phyloP scores from a whole-genome alignment of 768 basidiomycete species.

The Amanita muscaria region DNA sequence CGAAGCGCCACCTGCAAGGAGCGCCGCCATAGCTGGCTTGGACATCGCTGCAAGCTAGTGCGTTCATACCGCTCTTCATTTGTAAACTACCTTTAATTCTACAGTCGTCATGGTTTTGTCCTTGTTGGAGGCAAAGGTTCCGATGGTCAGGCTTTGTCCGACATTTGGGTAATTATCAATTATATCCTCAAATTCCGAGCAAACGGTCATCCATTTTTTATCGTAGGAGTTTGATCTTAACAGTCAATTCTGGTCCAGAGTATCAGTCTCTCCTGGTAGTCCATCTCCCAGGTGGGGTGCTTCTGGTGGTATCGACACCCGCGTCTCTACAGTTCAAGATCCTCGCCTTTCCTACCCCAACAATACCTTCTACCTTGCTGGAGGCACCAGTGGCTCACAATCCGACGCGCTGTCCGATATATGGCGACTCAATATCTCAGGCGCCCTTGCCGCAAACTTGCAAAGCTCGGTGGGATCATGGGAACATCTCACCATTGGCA shows the following conservation, averaged over 20 bases:
- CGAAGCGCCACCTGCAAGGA: constrained; percentile 49
- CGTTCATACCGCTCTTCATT: constrained; percentile 21
- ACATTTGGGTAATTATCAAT: constrained; percentile 57
- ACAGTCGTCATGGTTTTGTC: constrained; percentile 65
- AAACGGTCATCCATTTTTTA: constrained; percentile 6
- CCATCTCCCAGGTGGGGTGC: constrained; percentile 66
- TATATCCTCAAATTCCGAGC: not conserved
- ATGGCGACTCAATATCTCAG: constrained; percentile 63
- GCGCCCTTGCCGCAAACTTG: constrained; percentile 63
- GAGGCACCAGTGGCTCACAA: constrained; percentile 49
- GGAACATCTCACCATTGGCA: constrained; percentile 37
- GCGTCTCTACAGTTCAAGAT: constrained; percentile 34
- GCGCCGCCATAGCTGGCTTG: constrained; percentile 51
- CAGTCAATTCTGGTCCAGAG: constrained; percentile 68
- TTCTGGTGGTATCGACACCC: constrained; percentile 63
- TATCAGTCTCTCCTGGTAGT: constrained; percentile 38
- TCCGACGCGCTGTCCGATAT: constrained; percentile 50
- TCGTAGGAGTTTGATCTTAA: constrained; percentile 69
- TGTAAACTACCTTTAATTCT: constrained; percentile 10
- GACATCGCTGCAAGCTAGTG: constrained; percentile 82
- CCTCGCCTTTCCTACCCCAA: constrained; percentile 44
- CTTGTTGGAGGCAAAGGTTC: constrained; percentile 61
- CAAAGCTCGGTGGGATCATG: constrained; percentile 61
- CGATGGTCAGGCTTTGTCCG: constrained; percentile 46
- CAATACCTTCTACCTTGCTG: constrained; percentile 66